Base-by-base conservation (phyloP, 768 basidiomycete species). In the Rhodotorula paludigena region DNA sequence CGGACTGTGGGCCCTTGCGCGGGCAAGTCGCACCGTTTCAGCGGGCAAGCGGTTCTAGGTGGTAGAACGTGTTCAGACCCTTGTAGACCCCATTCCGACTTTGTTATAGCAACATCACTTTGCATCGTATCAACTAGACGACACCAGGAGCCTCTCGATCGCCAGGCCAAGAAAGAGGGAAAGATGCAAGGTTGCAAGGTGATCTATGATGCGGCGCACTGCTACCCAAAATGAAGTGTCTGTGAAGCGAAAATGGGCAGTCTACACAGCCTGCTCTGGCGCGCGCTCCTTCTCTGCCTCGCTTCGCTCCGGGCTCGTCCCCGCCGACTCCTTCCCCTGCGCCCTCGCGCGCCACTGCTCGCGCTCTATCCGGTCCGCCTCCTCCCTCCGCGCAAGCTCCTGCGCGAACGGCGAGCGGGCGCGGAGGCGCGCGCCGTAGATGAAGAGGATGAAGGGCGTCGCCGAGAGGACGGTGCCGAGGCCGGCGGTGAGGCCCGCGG, bases 401-500 rank as follows among this genome's bases (percentile, higher is more conserved):
- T 49, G 33, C 11, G 64, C 69, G 47, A 65, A 71, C 2, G 65
- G 60, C 21, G 59, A 61, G 8, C 70, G 47, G 4, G 66, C 57
- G 6, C 70, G 58, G 15, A 71, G 57, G 0, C 44, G 25, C 0
- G 52, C 57, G 10, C 70, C 70, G 45, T 67, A 71, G 3, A 33
- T n/a, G 59, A 61, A 71, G 25, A 71, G 30, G 45, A 71, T 12
- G 60, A 71, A 71, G 12, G 70, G 70, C 11, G 63, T 71, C 18
- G 38, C 35, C 20, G 59, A 32, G 35, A 71, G 63, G 30, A 61
- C 30, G 23, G 70, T 64, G 2, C 41, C 66, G 44, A 72, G 61
- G 8, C 64, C 71, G 25, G 63, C 71, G 20, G 64, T 63, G 12
- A 72, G 54, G 21, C 66, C 60, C 20, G 63, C 57, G 0, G 85